Evolutionary conservation across 495 filamentous ascomycete species (phyloP), one percentile per base, ranked within the genome.

Genomic region (Daldinia vernicosa): DNA sequence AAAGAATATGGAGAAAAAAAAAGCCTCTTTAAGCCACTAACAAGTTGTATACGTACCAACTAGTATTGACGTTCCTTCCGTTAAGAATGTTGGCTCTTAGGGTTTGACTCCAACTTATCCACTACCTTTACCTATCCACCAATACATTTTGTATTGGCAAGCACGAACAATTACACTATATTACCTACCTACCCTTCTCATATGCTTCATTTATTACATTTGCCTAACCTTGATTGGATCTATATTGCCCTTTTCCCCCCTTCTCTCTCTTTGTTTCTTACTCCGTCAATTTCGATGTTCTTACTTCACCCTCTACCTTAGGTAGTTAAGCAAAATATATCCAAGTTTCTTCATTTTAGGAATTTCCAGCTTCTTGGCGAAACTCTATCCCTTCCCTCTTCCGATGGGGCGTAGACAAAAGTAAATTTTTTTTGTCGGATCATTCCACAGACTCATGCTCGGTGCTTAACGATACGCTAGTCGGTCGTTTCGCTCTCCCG

Each of bases 401-500:
- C 33, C 33, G 33, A 35, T 12, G 3, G 12, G 33, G 33, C 33
- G 3, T 35, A 35, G 12, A 35, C 12, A 35, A 35, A 35, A 35
- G 33, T 33, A 33, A 11, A 11, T 30, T 33, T 4, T 55, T 33
- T 33, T 35, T 35, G 15, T 54, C 22, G n/a, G 3, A 47, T 17
- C 40, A 22, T 47, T 47, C 40, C 40, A 47, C n/a, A 47, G 19
- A 47, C 40, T 19, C n/a, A n/a, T 17, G 4, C 6, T 40, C 4
- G 14, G 37, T 40, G 37, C 37, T 50, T 15, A n/a, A 62, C 47
- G 58, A 60, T 68, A 61, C 57, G 37, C 57, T 40, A 57, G 24
- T 24, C 15, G 26, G 51, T 39, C 51, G 7, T 56, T 17, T 27
- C 4, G 9, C 19, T 17, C 8, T 37, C 32, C 60, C 9, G 7